Evolutionary conservation across 2,329 filamentous ascomycete genomes (phyloP).

Genomic region (Pseudocercospora fijiensis): DNA sequence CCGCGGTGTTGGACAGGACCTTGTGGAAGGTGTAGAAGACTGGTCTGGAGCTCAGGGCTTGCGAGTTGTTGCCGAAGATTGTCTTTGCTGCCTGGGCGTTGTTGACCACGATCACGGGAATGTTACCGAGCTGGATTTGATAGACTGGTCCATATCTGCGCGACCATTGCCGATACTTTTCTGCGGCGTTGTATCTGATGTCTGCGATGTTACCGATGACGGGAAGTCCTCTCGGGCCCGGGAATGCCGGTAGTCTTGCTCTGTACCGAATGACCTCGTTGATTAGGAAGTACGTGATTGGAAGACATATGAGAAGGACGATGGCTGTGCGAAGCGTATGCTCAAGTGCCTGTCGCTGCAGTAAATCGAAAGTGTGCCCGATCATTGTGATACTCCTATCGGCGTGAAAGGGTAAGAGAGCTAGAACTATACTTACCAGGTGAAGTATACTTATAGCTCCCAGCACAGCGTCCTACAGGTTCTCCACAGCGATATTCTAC

Average conservation of each 20-base stretch:
- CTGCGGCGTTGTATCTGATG: constrained; percentile 45
- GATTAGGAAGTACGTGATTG: constrained; percentile 38
- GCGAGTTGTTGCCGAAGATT: constrained; percentile 45
- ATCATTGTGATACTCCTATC: constrained; percentile 10
- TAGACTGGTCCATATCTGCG: constrained; percentile 45
- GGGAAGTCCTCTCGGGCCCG: constrained; percentile 42
- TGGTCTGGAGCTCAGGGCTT: constrained; percentile 44
- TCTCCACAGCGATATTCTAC: not conserved
- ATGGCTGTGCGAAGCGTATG: constrained; percentile 7
- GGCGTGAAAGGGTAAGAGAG: no score
- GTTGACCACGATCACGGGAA: constrained; percentile 48
- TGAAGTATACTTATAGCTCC: not conserved
- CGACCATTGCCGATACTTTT: constrained; percentile 47
- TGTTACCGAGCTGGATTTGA: constrained; percentile 49
- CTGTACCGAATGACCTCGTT: constrained; percentile 39
- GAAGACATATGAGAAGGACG: constrained; percentile 31
- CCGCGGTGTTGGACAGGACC: constrained; percentile 63
- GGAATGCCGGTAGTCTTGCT: constrained; percentile 41
- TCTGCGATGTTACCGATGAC: constrained; percentile 46
- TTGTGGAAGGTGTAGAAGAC: constrained; percentile 51
- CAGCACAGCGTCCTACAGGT: not conserved
- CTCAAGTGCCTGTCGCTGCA: constrained; percentile 7
- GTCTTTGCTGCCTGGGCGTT: constrained; percentile 43
- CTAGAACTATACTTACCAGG: no score
- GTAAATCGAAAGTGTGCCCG: not conserved